These are phyloP conservation scores for Abortiporus biennis DNA, from an alignment of 1,284 basidiomycete genomes.

Conservation along the genomic window DNA sequence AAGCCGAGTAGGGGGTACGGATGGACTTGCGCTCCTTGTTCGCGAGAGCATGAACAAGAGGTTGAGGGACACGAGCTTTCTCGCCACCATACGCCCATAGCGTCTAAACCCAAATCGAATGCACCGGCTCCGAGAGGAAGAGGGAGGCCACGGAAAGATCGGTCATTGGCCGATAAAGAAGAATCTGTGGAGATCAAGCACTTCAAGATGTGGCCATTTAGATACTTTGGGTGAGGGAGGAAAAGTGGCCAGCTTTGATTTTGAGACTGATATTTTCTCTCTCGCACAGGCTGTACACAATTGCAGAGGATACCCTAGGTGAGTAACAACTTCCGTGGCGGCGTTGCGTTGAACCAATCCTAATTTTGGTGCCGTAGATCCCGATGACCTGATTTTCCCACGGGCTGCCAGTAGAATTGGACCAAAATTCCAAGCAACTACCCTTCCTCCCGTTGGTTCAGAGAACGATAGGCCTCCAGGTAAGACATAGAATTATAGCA, in stretches of 20 bases:
- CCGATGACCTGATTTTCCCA: constrained; percentile 93
- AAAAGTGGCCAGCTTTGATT: constrained; percentile 1
- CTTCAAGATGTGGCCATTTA: constrained; percentile 93
- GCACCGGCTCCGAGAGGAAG: constrained; percentile 60
- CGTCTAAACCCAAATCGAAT: constrained; percentile 57
- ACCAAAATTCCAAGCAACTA: constrained; percentile 75
- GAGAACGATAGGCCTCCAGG: constrained; percentile 35
- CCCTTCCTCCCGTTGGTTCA: constrained; percentile 44
- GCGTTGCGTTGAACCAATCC: constrained; percentile 8
- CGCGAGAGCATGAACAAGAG: constrained; percentile 81
- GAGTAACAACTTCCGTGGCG: constrained; percentile 18
- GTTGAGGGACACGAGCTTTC: constrained; percentile 70
- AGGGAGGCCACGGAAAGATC: constrained; percentile 70
- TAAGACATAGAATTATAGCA: constrained; percentile 18
- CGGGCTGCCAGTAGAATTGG: constrained; percentile 85
- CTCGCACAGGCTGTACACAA: constrained; percentile 69
- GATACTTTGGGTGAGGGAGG: constrained; percentile 84
- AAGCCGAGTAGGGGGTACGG: constrained; percentile 97
- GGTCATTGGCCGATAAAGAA: constrained; percentile 60
- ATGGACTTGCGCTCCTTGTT: constrained; percentile 96
- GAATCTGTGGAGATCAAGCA: constrained; percentile 74
- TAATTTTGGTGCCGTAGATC: constrained; percentile 46
- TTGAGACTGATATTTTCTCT: constrained; percentile 4
- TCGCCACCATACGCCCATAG: constrained; percentile 44
- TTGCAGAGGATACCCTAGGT: constrained; percentile 90